Conservation (phyloP, 441 rosid genomes). For the Adansonia gregorii region DNA sequence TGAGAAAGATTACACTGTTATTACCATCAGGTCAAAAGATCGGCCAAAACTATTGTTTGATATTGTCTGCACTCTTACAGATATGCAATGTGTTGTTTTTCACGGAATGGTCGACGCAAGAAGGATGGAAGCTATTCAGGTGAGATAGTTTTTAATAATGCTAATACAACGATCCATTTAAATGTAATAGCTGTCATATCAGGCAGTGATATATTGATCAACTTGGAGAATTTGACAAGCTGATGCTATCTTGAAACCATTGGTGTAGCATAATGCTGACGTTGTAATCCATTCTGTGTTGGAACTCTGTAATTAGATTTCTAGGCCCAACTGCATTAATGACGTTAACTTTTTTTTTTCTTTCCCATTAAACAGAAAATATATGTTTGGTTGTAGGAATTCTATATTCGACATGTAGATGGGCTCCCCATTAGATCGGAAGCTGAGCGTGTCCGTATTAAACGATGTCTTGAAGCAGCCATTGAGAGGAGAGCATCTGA, state of each 20-base stretch:
- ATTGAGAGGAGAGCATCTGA: conserved; percentile 82
- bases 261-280: not conserved
- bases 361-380: conserved; percentile 23
- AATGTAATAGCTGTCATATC: not conserved
- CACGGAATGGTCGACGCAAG: conserved; percentile 86
- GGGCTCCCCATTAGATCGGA: conserved; percentile 89
- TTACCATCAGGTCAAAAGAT: conserved; percentile 85
- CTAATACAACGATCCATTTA: not conserved
- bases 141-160: conserved; percentile 29
- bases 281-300: conserved; percentile 14
- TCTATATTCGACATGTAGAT: conserved; percentile 87
- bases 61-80: conserved; percentile 84
- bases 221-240: conserved; percentile 8
- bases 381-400: conserved; percentile 60
- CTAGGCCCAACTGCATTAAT: not conserved
- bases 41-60: conserved; percentile 93
- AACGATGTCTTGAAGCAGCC: conserved; percentile 91
- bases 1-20: conserved; percentile 81
- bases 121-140: conserved; percentile 88
- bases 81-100: conserved; percentile 91
- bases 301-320: not conserved
- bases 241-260: no score
- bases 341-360: conserved; percentile 4
- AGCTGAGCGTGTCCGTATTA: conserved; percentile 83
- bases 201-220: conserved; percentile 1